Evolutionary conservation across 2,329 filamentous ascomycete genomes (phyloP).

Genomic region (Colletotrichum plurivorum): DNA sequence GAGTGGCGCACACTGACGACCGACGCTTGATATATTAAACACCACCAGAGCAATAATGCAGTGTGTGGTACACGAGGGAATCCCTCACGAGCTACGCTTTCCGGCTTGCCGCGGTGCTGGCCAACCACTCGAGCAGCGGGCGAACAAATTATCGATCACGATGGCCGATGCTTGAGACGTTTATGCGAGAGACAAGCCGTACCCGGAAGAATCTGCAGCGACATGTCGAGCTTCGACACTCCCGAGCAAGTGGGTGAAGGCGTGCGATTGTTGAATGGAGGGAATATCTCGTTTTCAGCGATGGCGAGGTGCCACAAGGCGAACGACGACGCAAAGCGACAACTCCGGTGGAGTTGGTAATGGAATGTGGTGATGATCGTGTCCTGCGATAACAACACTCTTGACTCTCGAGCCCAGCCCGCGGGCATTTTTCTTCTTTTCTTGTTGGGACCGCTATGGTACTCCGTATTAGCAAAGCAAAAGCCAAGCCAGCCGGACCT

Average conservation of each 20-base stretch:
- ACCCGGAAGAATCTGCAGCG: not conserved
- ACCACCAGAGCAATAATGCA: not conserved
- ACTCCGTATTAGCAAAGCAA: not conserved
- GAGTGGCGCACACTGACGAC: conserved; percentile 4
- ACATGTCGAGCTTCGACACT: not conserved
- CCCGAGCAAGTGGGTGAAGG: not conserved
- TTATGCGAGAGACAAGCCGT: not conserved
- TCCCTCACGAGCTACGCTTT: not conserved
- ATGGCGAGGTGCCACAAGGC: not conserved
- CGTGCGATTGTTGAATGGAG: not conserved
- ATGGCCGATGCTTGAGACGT: not conserved
- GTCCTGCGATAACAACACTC: not conserved
- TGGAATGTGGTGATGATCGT: conserved; percentile 10
- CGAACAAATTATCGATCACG: not conserved
- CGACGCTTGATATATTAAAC: conserved; percentile 15
- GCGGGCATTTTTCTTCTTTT: too few relatives aligned
- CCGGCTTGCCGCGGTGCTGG: too few relatives aligned
- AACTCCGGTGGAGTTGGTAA: not conserved
- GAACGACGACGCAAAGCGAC: not conserved
- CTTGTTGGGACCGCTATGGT: too few relatives aligned
- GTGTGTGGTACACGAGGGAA: not conserved
- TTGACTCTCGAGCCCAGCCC: too few relatives aligned
- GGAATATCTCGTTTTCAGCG: not conserved
- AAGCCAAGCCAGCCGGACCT: conserved; percentile 15
- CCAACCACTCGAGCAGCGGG: not conserved